Conservation (phyloP, 768 basidiomycete genomes). For the Dendrothele bispora region DNA sequence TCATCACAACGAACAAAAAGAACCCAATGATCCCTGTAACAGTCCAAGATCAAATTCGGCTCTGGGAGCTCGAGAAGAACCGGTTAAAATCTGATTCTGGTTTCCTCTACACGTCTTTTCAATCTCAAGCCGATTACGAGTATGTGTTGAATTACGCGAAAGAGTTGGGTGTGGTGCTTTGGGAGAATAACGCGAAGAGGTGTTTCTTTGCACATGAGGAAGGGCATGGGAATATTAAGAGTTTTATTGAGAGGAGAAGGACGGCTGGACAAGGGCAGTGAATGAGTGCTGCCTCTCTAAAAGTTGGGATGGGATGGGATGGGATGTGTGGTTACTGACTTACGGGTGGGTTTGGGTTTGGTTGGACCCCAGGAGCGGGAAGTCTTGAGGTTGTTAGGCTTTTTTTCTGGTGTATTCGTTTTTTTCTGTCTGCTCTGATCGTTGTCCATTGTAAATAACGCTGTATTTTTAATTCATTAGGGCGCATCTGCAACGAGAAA, state of each 20-base stretch:
- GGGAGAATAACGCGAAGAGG: slow-evolving; percentile 73
- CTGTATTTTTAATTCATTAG: too few relatives aligned
- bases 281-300: too few relatives aligned
- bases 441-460: too few relatives aligned
- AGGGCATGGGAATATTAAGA: slow-evolving; percentile 76
- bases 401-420: too few relatives aligned
- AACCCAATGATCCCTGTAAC: slow-evolving; percentile 94
- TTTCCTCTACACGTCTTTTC: slow-evolving; percentile 86
- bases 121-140: slow-evolving; percentile 85
- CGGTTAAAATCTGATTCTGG: slow-evolving; percentile 77
- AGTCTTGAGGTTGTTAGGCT: too few relatives aligned
- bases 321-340: too few relatives aligned
- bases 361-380: too few relatives aligned
- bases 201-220: slow-evolving; percentile 84
- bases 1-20: slow-evolving; percentile 25
- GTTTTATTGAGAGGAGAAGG: slow-evolving; percentile 73
- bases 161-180: slow-evolving; percentile 77
- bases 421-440: too few relatives aligned
- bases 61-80: slow-evolving; percentile 97
- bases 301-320: too few relatives aligned
- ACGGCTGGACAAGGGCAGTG: not conserved
- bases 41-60: slow-evolving; percentile 94
- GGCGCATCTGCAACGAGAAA: too few relatives aligned
- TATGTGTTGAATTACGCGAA: slow-evolving; percentile 84
- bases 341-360: too few relatives aligned